A percentile compares a stretch with the other conserved stretches of the same genome.
phyloP scores from a whole-genome alignment of 163 green algal species.

The Chlamydomonas reinhardtii region DNA sequence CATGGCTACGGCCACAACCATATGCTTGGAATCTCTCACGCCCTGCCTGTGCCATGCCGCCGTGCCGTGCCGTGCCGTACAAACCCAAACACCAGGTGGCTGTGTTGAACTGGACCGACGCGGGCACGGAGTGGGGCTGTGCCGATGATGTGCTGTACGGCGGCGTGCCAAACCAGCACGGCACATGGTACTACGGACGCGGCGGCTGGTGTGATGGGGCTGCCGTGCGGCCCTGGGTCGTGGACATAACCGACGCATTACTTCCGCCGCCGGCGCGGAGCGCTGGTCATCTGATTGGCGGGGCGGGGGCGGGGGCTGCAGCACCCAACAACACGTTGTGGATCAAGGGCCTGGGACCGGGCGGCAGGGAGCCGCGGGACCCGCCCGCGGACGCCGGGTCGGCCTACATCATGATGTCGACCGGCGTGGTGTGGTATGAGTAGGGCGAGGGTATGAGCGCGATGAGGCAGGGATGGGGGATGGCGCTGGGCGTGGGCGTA shows the following conservation, averaged over 20 bases:
- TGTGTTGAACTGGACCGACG: constrained; percentile 49
- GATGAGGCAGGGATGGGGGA: background rate
- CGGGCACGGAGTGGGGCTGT: constrained; percentile 69
- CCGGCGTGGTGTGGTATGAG: constrained; percentile 21
- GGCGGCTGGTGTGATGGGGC: constrained; percentile 70
- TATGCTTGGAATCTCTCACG: background rate
- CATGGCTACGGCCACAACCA: background rate
- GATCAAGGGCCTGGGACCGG: constrained; percentile 6
- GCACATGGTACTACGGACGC: constrained; percentile 73
- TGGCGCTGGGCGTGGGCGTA: no score
- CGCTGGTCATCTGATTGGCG: background rate
- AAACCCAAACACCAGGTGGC: background rate
- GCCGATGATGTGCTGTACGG: constrained; percentile 63
- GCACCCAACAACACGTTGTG: constrained; percentile 2
- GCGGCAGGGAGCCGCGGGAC: background rate
- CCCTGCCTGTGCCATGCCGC: background rate
- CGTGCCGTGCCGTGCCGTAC: no score
- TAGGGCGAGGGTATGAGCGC: no score
- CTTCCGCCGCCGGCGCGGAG: background rate
- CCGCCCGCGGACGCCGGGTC: background rate
- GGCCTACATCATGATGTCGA: constrained; percentile 35
- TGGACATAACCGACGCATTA: constrained; percentile 55
- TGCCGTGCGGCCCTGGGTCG: constrained; percentile 55
- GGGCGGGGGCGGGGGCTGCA: no score
- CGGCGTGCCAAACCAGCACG: constrained; percentile 70